phyloP scores from a whole-genome alignment of 306 rosid species.

The Malus orientalis region DNA sequence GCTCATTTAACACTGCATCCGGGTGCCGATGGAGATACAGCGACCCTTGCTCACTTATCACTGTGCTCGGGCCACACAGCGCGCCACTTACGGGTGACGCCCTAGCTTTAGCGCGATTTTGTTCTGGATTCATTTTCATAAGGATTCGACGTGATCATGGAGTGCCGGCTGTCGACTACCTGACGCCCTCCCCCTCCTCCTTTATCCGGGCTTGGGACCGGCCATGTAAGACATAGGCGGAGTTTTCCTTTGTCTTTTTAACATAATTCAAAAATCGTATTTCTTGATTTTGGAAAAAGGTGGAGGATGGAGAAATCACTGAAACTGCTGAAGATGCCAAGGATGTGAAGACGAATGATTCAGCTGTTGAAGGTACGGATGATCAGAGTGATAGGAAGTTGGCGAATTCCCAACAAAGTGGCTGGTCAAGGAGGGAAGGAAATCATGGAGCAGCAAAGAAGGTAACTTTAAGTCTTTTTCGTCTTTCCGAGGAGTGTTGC shows the following conservation, averaged over 20 bases:
- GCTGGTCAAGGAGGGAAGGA: slow-evolving; percentile 51
- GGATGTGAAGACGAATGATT: slow-evolving; percentile 33
- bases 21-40: too few species aligned
- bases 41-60: too few species aligned
- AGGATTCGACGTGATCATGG: too few species aligned
- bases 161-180: too few species aligned
- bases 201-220: too few species aligned
- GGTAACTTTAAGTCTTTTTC: slow-evolving; percentile 22
- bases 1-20: too few species aligned
- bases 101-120: too few species aligned
- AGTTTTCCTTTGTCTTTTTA: background rate
- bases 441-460: slow-evolving; percentile 41
- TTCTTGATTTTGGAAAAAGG: slow-evolving; percentile 33
- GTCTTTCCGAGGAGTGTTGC: slow-evolving; percentile 5
- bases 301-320: slow-evolving; percentile 69
- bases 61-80: too few species aligned
- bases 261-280: background rate
- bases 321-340: slow-evolving; percentile 43
- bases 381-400: slow-evolving; percentile 38
- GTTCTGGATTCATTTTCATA: too few species aligned
- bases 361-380: slow-evolving; percentile 17
- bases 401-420: slow-evolving; percentile 38
- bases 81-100: too few species aligned
- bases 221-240: too few species aligned
- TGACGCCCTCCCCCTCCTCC: too few species aligned